phyloP scores from a whole-genome alignment of 2,329 filamentous ascomycete species.

The Aureobasidium melanogenum region DNA sequence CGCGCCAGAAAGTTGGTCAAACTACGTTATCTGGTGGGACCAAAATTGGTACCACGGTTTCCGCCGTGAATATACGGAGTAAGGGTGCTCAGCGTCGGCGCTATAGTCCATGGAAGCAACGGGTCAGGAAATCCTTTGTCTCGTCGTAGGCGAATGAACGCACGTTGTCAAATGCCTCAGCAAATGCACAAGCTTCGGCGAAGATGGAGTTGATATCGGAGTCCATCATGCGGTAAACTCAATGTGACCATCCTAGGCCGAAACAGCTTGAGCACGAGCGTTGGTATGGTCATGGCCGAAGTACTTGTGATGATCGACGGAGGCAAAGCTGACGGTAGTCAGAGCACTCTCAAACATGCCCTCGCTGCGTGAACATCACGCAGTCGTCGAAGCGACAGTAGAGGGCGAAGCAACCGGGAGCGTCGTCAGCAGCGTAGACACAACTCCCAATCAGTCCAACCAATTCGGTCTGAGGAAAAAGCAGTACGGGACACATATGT shows the following conservation, averaged over 20 bases:
- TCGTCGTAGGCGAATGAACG: slow-evolving; percentile 15
- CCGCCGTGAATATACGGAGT: no score
- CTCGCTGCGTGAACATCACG: slow-evolving; percentile 21
- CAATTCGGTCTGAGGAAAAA: neutral
- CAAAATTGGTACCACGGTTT: no score
- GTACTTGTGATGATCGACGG: slow-evolving; percentile 14
- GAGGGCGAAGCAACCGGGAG: neutral
- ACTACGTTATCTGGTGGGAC: no score
- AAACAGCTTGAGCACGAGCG: slow-evolving; percentile 2
- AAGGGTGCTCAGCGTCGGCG: no score
- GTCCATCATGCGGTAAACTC: slow-evolving; percentile 16
- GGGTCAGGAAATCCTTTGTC: slow-evolving; percentile 12
- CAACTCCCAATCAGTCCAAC: neutral
- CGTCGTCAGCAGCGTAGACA: neutral
- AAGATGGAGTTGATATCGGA: slow-evolving; percentile 13
- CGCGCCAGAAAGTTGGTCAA: no score
- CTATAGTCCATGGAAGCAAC: slow-evolving; percentile 18
- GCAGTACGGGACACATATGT: neutral
- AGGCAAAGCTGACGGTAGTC: slow-evolving; percentile 5
- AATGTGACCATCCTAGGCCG: slow-evolving; percentile 22
- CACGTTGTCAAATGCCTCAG: slow-evolving; percentile 18
- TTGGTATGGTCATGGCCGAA: neutral
- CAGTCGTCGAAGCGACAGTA: slow-evolving; percentile 30
- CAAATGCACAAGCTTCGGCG: slow-evolving; percentile 14
- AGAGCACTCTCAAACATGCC: slow-evolving; percentile 14